Evolutionary conservation across 164 flowering plant species (phyloP).

Genomic region (Vitis riparia): DNA sequence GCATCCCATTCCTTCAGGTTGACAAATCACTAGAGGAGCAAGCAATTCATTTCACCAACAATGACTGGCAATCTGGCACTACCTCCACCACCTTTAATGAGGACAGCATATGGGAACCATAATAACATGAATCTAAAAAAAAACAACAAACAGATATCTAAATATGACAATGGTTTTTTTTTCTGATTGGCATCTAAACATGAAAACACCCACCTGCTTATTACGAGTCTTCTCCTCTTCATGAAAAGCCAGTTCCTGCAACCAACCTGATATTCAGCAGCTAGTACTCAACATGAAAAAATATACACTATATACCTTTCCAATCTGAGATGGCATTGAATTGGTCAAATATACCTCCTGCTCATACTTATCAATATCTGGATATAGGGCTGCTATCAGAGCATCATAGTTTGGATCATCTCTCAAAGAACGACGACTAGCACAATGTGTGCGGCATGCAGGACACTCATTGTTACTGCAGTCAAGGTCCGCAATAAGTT

Average conservation of each 20-base stretch:
- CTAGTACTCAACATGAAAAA: slow-evolving; percentile 15
- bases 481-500: too few species aligned
- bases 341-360: slow-evolving; percentile 56
- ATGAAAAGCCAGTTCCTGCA: slow-evolving; percentile 77
- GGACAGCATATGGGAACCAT: too few species aligned
- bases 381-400: slow-evolving; percentile 71
- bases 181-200: neutral
- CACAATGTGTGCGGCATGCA: slow-evolving; percentile 97
- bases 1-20: too few species aligned
- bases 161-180: too few species aligned
- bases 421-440: slow-evolving; percentile 96
- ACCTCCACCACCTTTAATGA: too few species aligned
- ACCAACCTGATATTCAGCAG: slow-evolving; percentile 14
- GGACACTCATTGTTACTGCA: slow-evolving; percentile 98
- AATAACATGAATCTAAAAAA: too few species aligned
- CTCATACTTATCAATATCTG: slow-evolving; percentile 82
- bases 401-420: slow-evolving; percentile 95
- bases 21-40: too few species aligned
- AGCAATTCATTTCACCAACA: too few species aligned
- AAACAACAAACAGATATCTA: too few species aligned
- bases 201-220: slow-evolving; percentile 53
- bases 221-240: slow-evolving; percentile 79
- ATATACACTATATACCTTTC: neutral
- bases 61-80: too few species aligned
- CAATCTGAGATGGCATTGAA: too few species aligned